These are phyloP conservation scores for Trichoderma semiorbis DNA, from an alignment of 2,329 filamentous ascomycete genomes.

Conservation along the genomic window DNA sequence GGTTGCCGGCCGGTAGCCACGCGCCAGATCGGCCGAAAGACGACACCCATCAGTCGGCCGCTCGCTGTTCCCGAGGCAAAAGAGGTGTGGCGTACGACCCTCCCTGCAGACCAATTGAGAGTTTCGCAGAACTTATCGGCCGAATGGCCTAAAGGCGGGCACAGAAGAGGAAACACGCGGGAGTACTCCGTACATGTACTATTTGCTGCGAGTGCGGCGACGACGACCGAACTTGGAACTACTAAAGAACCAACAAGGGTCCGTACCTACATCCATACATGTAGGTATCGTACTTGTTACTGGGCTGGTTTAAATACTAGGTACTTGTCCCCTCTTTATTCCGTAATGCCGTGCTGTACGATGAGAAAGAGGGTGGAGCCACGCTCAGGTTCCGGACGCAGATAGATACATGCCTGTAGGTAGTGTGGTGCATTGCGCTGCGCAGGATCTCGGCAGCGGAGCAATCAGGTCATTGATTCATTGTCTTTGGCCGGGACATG, in stretches of 20 bases:
- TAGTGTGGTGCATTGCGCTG: neutral
- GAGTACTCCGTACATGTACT: neutral
- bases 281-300: neutral
- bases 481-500: neutral
- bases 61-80: conserved; percentile 2
- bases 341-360: neutral
- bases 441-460: neutral
- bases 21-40: conserved; percentile 5
- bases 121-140: neutral
- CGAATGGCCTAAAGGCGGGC: conserved; percentile 10
- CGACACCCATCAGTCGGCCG: conserved; percentile 1
- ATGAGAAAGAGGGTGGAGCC: neutral
- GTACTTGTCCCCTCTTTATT: neutral
- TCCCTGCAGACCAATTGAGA: conserved; percentile 9
- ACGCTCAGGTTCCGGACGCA: neutral
- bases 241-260: neutral
- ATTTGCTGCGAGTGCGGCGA: neutral
- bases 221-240: neutral
- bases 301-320: no score
- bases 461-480: neutral
- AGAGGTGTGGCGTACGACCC: conserved; percentile 4
- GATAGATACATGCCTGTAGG: neutral
- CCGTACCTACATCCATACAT: neutral
- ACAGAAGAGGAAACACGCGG: neutral
- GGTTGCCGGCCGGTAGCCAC: neutral